phyloP scores from a whole-genome alignment of 306 rosid species.

The Vigna hirtella region DNA sequence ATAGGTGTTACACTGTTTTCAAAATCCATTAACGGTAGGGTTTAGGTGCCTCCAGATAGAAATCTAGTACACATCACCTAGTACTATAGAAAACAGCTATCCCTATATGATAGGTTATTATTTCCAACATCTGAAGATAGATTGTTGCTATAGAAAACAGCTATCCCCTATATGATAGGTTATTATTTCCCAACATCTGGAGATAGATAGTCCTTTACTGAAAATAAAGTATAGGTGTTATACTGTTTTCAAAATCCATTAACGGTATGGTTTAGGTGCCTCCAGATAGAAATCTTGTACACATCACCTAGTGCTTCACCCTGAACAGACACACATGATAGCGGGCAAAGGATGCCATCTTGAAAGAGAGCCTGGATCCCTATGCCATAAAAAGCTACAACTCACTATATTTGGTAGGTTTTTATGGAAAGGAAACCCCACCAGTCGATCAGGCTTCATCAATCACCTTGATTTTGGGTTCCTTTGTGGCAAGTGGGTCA shows the following conservation, averaged over 20 bases:
- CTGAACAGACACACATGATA: slow-evolving; percentile 9
- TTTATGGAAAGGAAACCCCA: neutral
- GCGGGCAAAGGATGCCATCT: neutral
- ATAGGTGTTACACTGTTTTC: slow-evolving; percentile 8
- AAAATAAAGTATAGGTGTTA: slow-evolving; percentile 9
- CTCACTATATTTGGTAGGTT: neutral
- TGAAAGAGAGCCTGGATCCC: neutral
- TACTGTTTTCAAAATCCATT: slow-evolving; percentile 23
- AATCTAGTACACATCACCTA: neutral
- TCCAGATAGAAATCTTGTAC: neutral
- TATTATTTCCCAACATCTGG: slow-evolving; percentile 22
- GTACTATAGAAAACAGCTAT: slow-evolving; percentile 15
- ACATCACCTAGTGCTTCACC: neutral
- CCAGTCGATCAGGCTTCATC: neutral
- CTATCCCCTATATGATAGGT: slow-evolving; percentile 7
- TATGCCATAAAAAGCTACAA: neutral
- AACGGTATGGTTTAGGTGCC: slow-evolving; percentile 2
- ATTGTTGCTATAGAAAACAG: slow-evolving; percentile 26
- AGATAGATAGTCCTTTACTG: slow-evolving; percentile 21
- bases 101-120: slow-evolving; percentile 17
- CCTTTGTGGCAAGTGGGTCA: neutral
- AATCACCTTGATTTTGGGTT: neutral
- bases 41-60: slow-evolving; percentile 2
- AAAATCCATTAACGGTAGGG: slow-evolving; percentile 14
- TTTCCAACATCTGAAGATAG: slow-evolving; percentile 18